A percentile compares a stretch with the other conserved stretches of the same genome.
phyloP scores from a whole-genome alignment of 2,329 filamentous ascomycete species.

The Fusarium austroafricanum region DNA sequence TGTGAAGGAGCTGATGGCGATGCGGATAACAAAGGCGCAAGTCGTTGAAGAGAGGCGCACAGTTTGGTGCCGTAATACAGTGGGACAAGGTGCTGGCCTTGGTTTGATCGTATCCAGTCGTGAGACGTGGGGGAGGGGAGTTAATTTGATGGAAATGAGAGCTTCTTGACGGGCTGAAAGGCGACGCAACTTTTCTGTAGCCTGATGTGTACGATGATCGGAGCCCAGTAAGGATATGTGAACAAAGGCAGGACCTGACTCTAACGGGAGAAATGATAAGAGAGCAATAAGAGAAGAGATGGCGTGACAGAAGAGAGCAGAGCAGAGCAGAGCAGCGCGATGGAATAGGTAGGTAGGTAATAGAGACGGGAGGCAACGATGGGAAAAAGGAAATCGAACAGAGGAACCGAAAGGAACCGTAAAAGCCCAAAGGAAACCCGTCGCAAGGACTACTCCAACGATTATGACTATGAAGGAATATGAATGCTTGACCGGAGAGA shows the following conservation, averaged over 20 bases:
- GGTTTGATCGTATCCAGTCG: constrained; percentile 2
- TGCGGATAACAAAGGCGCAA: neutral
- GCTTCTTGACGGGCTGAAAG: constrained; percentile 12
- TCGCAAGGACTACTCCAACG: constrained; percentile 27
- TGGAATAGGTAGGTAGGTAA: neutral
- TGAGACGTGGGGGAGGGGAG: constrained; percentile 27
- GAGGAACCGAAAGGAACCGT: constrained; percentile 20
- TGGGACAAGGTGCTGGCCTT: constrained; percentile 8
- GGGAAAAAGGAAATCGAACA: constrained; percentile 26
- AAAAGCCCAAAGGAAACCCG: constrained; percentile 31
- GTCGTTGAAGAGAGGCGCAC: neutral
- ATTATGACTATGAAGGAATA: constrained; percentile 21
- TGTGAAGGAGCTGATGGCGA: neutral
- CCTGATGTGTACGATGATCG: constrained; percentile 4
- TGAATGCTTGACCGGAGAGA: constrained; percentile 13
- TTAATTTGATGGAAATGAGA: constrained; percentile 22
- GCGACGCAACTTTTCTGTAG: constrained; percentile 4
- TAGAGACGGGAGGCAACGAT: neutral
- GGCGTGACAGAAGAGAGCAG: neutral
- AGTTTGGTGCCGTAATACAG: constrained; percentile 1
- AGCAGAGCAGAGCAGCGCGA: neutral
- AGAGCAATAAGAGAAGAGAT: constrained; percentile 3
- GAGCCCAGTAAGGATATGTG: neutral
- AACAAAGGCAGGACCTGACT: constrained; percentile 7
- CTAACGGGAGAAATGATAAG: constrained; percentile 5